These are phyloP conservation scores for Fusarium secorum DNA, from an alignment of 2,329 filamentous ascomycete genomes.

Conservation along the genomic window DNA sequence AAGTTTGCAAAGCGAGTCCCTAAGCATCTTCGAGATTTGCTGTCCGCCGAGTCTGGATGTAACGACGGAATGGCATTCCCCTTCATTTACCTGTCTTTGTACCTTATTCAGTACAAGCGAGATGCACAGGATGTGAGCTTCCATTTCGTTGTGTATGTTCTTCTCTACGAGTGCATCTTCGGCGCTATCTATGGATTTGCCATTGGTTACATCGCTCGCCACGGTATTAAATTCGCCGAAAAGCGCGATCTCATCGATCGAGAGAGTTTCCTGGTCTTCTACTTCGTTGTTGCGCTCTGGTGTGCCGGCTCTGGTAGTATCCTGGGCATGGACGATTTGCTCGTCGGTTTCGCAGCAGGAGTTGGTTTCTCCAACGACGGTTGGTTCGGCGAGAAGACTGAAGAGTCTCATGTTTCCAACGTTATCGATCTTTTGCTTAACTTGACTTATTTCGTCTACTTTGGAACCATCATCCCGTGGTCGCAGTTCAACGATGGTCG, in stretches of 20 bases:
- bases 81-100: constrained; percentile 92
- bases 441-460: constrained; percentile 96
- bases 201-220: constrained; percentile 88
- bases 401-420: constrained; percentile 98
- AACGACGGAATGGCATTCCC: constrained; percentile 99
- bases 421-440: constrained; percentile 98
- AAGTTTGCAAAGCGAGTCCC: constrained; percentile 98
- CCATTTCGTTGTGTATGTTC: constrained; percentile 88
- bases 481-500: constrained; percentile 80
- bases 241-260: constrained; percentile 86
- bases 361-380: constrained; percentile 99
- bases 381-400: constrained; percentile 98
- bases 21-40: constrained; percentile 92
- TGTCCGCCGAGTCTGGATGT: constrained; percentile 96
- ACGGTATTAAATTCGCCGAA: constrained; percentile 89
- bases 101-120: constrained; percentile 83
- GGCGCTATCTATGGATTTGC: constrained; percentile 87
- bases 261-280: constrained; percentile 98
- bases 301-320: constrained; percentile 93
- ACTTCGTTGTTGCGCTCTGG: constrained; percentile 95
- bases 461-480: constrained; percentile 98
- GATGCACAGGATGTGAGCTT: constrained; percentile 74
- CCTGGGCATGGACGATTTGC: constrained; percentile 88
- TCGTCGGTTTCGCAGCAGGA: constrained; percentile 93
- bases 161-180: constrained; percentile 96